Base-by-base conservation (phyloP, 495 filamentous ascomycete species). In the Lasiosphaeria miniovina region DNA sequence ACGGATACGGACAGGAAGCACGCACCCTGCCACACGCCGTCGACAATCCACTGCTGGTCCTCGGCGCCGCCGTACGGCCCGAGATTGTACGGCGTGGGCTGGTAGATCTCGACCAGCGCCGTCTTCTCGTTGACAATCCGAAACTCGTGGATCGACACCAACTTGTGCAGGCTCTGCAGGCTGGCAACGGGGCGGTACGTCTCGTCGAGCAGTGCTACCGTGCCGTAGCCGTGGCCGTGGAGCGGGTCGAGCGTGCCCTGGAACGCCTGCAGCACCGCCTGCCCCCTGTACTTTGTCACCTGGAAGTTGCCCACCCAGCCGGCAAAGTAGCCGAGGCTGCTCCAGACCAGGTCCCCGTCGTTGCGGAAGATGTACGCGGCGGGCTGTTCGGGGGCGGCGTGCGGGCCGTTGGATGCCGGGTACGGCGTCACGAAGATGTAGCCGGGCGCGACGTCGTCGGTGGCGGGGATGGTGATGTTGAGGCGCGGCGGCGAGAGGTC, bases 311-410 rank as follows among this genome's bases (percentile, higher is more conserved):
- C 63, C 6, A 62, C 67, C 75, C 75, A 80, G 62, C 75, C 75
- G 15, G 71, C 74, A 58, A 74, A 75, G 67, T 76, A 77, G 10
- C 68, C 70, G 54, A 77, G 77, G 12, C 77, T 76, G 17, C 77
- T 80, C 79, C 77, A 82, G 36, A 82, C 71, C 0, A 80, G 69
- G 38, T 80, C 76, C n/a, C 79, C 77, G 41, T 76, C 68, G 63
- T 76, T 71, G 12, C 70, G 71, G 58, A 80, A 75, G 56, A 82
- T 82, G 61, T 80, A 82, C 31, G 79, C 76, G 2, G 64, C 77
- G 36, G 76, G 69, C 63, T 82, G 79, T 11, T 72, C 73, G 1
- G 78, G 78, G 3, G 77, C 78, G 51, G 77, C 73, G 9, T 49
- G 70, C 50, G 54, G 65, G 62, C 14, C 65, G 31, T 65, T 59